Evolutionary conservation across 108 stramenopile species (phyloP).

Genomic region (Pseudonitzschia delicatissima): DNA sequence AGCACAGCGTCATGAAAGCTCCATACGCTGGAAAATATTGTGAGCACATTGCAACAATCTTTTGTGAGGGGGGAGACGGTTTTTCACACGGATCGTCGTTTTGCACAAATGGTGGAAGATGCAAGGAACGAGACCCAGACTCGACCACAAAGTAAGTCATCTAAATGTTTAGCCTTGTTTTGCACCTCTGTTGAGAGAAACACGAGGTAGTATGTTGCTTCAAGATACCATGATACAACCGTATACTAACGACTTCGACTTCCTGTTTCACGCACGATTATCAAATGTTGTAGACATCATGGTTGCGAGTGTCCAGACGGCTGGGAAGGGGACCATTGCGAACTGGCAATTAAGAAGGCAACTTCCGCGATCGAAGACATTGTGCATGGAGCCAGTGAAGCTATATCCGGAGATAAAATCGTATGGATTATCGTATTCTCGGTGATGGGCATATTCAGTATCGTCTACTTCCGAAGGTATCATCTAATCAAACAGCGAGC

Average conservation of each 20-base stretch:
- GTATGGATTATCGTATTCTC: not conserved
- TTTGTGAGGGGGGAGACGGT: slow-evolving; percentile 18
- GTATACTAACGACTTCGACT: not conserved
- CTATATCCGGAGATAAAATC: not conserved
- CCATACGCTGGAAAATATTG: slow-evolving; percentile 26
- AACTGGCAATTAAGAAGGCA: not conserved
- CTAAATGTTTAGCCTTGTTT: not conserved
- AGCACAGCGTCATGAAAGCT: slow-evolving; percentile 7
- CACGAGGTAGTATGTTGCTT: not conserved
- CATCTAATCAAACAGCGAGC: not conserved
- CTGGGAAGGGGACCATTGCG: slow-evolving; percentile 27
- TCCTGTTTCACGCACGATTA: not conserved
- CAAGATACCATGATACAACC: not conserved
- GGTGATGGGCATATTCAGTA: not conserved
- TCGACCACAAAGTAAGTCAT: slow-evolving; percentile 10
- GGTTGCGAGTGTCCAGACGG: slow-evolving; percentile 29
- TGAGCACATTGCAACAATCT: slow-evolving; percentile 14
- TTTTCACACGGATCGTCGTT: not conserved
- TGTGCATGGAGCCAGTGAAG: not conserved
- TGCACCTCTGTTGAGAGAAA: too few relatives aligned
- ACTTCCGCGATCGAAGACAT: not conserved
- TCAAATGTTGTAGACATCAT: slow-evolving; percentile 4
- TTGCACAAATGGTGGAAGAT: slow-evolving; percentile 30
- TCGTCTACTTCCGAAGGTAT: not conserved
- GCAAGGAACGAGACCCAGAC: not conserved